A percentile compares a stretch with the other conserved stretches of the same genome.
These are phyloP conservation scores for Pythium folliculosum DNA, from an alignment of 352 stramenopile genomes.

Conservation along the genomic window DNA sequence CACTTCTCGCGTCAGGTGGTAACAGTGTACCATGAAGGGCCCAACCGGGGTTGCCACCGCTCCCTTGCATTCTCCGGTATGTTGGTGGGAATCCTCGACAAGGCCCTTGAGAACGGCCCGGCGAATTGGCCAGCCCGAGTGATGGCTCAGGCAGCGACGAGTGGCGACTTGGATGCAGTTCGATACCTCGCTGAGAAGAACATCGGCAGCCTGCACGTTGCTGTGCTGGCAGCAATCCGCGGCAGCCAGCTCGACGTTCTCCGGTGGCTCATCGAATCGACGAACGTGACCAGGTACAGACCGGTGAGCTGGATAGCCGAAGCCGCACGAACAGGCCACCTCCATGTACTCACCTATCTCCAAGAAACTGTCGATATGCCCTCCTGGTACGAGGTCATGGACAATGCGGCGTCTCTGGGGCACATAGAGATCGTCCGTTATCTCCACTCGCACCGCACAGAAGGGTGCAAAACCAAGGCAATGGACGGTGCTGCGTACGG, in stretches of 20 bases:
- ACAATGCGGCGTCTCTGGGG: constrained; percentile 30
- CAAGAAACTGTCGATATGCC: neutral
- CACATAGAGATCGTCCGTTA: constrained; percentile 35
- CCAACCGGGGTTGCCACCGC: too few relatives aligned
- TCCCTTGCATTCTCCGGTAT: too few relatives aligned
- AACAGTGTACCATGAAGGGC: too few relatives aligned
- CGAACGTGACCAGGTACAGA: neutral
- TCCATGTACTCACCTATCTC: neutral
- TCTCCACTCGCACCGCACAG: constrained; percentile 40
- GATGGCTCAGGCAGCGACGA: too few relatives aligned
- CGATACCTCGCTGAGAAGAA: neutral
- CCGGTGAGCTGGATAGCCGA: neutral
- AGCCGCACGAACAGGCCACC: neutral
- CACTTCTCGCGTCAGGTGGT: too few relatives aligned
- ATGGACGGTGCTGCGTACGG: constrained; percentile 28
- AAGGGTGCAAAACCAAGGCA: constrained; percentile 15
- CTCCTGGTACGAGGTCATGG: neutral
- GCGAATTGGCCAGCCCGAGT: too few relatives aligned
- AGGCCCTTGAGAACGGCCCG: too few relatives aligned
- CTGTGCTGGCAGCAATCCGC: neutral
- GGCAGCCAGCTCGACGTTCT: neutral
- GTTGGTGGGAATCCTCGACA: too few relatives aligned
- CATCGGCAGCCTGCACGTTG: neutral
- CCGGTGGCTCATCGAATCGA: neutral
- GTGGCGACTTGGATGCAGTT: neutral